These are phyloP conservation scores for Cinnamomum chago DNA, from an alignment of 164 flowering plant species.

Conservation along the genomic window DNA sequence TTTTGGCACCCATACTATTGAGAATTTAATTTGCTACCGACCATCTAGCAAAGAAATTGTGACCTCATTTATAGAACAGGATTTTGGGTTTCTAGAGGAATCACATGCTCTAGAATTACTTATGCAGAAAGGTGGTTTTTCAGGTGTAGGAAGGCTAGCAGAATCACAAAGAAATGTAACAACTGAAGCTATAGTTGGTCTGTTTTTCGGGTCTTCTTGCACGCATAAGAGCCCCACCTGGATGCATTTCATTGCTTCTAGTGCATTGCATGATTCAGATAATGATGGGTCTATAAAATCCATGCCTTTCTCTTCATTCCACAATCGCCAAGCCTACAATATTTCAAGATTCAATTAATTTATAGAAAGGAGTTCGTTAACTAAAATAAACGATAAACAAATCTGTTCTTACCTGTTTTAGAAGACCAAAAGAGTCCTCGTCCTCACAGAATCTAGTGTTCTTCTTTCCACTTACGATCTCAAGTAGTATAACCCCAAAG, in stretches of 20 bases:
- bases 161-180: not conserved
- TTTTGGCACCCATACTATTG: no score
- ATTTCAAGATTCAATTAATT: not conserved
- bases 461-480: constrained; percentile 44
- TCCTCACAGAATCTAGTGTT: constrained; percentile 35
- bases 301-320: not conserved
- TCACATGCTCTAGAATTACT: not conserved
- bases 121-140: not conserved
- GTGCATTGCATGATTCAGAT: not conserved
- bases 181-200: constrained; percentile 8
- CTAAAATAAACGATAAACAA: not conserved
- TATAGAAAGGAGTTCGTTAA: not conserved
- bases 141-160: not conserved
- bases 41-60: not conserved
- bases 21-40: not conserved
- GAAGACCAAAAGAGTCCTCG: constrained; percentile 10
- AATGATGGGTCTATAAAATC: not conserved
- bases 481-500: constrained; percentile 45
- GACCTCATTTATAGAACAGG: not conserved
- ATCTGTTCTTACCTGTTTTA: not conserved
- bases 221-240: not conserved
- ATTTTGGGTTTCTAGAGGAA: not conserved
- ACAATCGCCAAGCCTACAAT: not conserved
- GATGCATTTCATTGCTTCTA: not conserved
- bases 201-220: constrained; percentile 1